Percentiles rank a stretch among this genome's conserved stretches.
Evolutionary conservation across 306 rosid genomes (phyloP).

Genomic region (Vicia sativa): DNA sequence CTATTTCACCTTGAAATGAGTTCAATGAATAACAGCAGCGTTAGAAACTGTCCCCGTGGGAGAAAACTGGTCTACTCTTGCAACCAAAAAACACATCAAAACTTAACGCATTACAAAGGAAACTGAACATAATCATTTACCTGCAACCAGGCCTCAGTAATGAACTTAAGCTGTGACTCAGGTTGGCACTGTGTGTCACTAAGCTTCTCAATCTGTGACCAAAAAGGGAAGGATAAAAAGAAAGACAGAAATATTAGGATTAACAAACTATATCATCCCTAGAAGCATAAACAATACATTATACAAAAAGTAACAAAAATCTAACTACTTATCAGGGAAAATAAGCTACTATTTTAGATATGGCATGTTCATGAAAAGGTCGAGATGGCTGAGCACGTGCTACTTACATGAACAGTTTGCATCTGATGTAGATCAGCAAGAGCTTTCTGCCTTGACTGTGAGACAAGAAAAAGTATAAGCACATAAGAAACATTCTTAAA

Average conservation of each 20-base stretch:
- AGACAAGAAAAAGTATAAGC: conserved; percentile 22
- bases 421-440: conserved; percentile 85
- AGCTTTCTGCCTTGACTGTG: conserved; percentile 97
- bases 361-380: background rate
- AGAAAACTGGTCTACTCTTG: conserved; percentile 10
- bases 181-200: conserved; percentile 92
- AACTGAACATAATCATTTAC: conserved; percentile 43
- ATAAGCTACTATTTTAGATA: conserved; percentile 1
- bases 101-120: conserved; percentile 17
- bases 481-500: conserved; percentile 20
- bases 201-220: conserved; percentile 80
- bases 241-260: conserved; percentile 3
- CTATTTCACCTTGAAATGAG: conserved; percentile 26
- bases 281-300: conserved; percentile 8
- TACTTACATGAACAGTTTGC: conserved; percentile 83
- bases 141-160: conserved; percentile 97
- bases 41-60: conserved; percentile 4
- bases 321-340: conserved; percentile 13
- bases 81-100: background rate
- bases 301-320: background rate
- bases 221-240: background rate
- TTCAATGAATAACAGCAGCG: conserved; percentile 23
- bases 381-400: background rate
- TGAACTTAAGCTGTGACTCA: conserved; percentile 94
- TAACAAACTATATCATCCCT: conserved; percentile 20